phyloP scores from a whole-genome alignment of 495 filamentous ascomycete genomes.

The Rostrohypoxylon terebratum region DNA sequence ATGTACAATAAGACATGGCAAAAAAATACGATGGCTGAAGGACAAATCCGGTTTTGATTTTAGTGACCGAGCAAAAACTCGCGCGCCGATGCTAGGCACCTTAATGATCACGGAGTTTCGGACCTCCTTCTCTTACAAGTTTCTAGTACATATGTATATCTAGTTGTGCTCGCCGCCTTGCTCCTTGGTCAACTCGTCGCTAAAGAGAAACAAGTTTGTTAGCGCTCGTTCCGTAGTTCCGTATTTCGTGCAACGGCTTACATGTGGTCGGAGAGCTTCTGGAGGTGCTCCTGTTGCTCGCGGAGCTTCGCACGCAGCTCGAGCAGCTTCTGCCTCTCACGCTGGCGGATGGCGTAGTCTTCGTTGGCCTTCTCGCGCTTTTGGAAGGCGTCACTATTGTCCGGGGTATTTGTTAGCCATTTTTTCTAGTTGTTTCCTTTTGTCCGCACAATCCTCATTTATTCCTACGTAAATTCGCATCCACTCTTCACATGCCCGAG shows the following conservation, averaged over 20 bases:
- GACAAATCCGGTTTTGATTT: slow-evolving; percentile 26
- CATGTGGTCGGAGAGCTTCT: slow-evolving; percentile 88
- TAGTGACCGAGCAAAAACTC: slow-evolving; percentile 31
- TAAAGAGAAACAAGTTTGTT: slow-evolving; percentile 49
- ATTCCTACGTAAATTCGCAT: not conserved
- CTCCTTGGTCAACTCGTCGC: slow-evolving; percentile 74
- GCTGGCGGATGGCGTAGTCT: slow-evolving; percentile 81
- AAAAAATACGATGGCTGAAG: slow-evolving; percentile 39
- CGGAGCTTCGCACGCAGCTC: slow-evolving; percentile 80
- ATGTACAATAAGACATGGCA: slow-evolving; percentile 50
- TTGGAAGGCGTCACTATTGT: slow-evolving; percentile 84
- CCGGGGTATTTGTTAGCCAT: slow-evolving; percentile 15
- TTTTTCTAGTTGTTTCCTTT: slow-evolving; percentile 13
- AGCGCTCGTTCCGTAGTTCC: slow-evolving; percentile 21
- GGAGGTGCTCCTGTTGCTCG: slow-evolving; percentile 82
- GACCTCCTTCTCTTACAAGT: slow-evolving; percentile 29
- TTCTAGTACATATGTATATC: slow-evolving; percentile 28
- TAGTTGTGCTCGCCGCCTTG: slow-evolving; percentile 83
- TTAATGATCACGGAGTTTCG: slow-evolving; percentile 17
- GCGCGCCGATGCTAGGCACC: slow-evolving; percentile 25
- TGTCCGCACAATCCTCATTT: not conserved
- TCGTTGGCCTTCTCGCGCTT: slow-evolving; percentile 90
- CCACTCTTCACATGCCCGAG: not conserved
- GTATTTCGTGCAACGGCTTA: slow-evolving; percentile 56
- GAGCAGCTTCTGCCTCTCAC: slow-evolving; percentile 86